Percentiles rank a stretch among this genome's conserved stretches.
Evolutionary conservation across 2,329 filamentous ascomycete genomes (phyloP).

Genomic region (Colletotrichum cordylinicola): DNA sequence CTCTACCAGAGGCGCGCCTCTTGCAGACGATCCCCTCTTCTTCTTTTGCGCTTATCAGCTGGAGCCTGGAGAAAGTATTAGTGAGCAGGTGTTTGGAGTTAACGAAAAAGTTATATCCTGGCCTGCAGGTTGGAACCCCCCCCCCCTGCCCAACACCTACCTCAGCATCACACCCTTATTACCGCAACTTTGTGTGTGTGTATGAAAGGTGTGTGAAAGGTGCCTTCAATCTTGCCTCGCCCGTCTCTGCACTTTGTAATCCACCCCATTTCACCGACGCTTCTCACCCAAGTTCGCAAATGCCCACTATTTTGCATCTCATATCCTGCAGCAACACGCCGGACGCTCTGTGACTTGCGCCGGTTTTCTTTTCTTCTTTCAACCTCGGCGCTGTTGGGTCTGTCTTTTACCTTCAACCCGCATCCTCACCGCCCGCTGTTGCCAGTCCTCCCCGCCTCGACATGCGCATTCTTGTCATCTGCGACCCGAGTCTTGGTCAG

Average conservation of each 20-base stretch:
- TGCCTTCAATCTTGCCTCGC: background rate
- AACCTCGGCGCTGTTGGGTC: background rate
- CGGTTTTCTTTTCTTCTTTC: background rate
- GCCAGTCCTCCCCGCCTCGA: background rate
- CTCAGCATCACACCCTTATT: background rate
- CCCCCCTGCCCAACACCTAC: background rate
- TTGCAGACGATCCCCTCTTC: background rate
- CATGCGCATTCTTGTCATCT: constrained; percentile 2
- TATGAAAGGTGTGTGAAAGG: background rate
- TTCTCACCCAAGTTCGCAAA: background rate
- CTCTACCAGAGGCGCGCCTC: background rate
- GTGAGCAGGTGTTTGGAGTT: background rate
- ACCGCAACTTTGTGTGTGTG: background rate
- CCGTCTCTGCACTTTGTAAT: background rate
- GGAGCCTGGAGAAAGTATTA: background rate
- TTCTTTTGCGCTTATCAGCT: constrained; percentile 2
- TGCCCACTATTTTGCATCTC: background rate
- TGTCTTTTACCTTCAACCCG: background rate
- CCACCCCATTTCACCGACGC: background rate
- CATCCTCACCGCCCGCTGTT: background rate
- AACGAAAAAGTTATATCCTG: background rate
- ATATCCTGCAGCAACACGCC: background rate
- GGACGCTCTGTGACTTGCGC: background rate
- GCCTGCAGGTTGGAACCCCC: background rate
- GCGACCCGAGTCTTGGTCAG: background rate